A percentile compares a stretch with the other conserved stretches of the same genome.
These are phyloP conservation scores for Earliella scabrosa DNA, from an alignment of 1,284 basidiomycete genomes.

Conservation along the genomic window DNA sequence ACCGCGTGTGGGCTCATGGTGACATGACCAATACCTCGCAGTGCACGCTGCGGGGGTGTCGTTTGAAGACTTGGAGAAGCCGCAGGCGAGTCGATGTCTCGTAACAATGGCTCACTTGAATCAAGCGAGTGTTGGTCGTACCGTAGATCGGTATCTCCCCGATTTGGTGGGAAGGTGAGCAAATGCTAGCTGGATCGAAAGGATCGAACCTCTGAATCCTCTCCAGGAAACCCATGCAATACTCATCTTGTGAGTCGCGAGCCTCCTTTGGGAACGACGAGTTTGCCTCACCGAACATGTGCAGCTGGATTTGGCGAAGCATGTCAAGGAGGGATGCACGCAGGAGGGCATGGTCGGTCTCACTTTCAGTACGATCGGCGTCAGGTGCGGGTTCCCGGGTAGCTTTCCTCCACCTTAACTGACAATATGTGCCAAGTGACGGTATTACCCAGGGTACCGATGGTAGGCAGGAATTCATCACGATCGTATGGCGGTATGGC, in stretches of 20 bases:
- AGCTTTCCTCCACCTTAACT: no score
- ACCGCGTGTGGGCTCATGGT: background rate
- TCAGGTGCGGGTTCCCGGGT: constrained; percentile 70
- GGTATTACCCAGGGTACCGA: constrained; percentile 88
- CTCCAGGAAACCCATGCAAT: constrained; percentile 82
- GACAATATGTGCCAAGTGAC: no score
- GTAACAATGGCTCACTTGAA: constrained; percentile 5
- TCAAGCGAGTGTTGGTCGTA: background rate
- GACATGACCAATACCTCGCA: constrained; percentile 33
- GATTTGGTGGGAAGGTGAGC: constrained; percentile 85
- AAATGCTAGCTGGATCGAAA: background rate
- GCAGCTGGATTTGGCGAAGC: constrained; percentile 79
- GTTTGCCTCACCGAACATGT: no score
- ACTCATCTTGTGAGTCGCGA: constrained; percentile 67
- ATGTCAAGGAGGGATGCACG: constrained; percentile 77
- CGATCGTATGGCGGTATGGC: background rate
- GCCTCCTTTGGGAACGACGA: no score
- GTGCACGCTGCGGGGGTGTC: constrained; percentile 79
- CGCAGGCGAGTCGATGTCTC: constrained; percentile 56
- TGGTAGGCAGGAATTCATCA: constrained; percentile 46
- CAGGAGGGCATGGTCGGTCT: constrained; percentile 79
- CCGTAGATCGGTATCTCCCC: constrained; percentile 80
- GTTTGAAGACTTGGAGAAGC: constrained; percentile 83
- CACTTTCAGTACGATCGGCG: constrained; percentile 81
- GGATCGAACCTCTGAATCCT: background rate